phyloP scores from a whole-genome alignment of 176 grass and related monocot genomes.

The Rhynchospora tenuis region DNA sequence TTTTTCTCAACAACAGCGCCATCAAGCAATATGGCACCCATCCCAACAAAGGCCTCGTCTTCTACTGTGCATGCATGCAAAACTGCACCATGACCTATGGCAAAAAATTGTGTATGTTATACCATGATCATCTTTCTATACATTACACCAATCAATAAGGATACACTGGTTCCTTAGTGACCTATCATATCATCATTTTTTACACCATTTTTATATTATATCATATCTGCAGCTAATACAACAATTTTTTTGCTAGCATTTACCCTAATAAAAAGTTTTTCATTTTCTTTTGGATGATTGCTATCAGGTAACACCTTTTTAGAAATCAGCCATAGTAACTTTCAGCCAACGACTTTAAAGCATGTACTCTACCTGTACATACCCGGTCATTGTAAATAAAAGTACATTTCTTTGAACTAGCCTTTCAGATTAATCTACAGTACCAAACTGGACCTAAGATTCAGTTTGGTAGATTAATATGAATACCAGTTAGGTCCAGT shows the following conservation, averaged over 20 bases:
- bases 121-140: not conserved
- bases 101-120: not conserved
- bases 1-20: constrained; percentile 92
- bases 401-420: not conserved
- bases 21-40: constrained; percentile 84
- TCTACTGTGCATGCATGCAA: constrained; percentile 87
- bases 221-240: not conserved
- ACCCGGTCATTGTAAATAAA: not conserved
- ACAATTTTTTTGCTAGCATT: constrained; percentile 2
- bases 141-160: not conserved
- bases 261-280: not conserved
- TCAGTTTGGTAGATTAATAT: not conserved
- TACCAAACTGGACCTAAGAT: no score
- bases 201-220: not conserved
- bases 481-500: not conserved
- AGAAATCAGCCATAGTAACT: not conserved
- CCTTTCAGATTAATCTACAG: not conserved
- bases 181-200: not conserved
- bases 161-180: not conserved
- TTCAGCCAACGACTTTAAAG: not conserved
- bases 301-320: not conserved
- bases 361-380: not conserved
- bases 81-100: constrained; percentile 71
- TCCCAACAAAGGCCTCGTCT: constrained; percentile 93
- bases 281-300: not conserved